Percentiles rank a stretch among this genome's conserved stretches.
Evolutionary conservation across 2,329 filamentous ascomycete species (phyloP).

Genomic region (Ceratocystis smalleyi): DNA sequence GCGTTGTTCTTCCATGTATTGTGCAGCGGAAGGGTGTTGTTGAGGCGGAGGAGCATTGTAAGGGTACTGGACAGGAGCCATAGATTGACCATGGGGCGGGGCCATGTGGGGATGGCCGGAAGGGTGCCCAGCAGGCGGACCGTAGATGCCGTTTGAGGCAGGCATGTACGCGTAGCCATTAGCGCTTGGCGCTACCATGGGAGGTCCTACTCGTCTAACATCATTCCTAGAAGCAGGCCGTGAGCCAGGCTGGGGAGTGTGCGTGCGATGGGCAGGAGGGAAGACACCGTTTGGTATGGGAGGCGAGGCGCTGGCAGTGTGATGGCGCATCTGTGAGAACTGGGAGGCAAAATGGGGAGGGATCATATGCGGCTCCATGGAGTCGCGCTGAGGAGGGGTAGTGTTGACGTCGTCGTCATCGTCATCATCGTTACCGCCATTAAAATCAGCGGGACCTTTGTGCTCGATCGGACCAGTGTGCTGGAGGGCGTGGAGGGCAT

Average conservation of each 20-base stretch:
- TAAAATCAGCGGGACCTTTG: conserved; percentile 87
- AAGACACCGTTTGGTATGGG: conserved; percentile 61
- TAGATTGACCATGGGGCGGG: conserved; percentile 3
- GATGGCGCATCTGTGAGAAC: conserved; percentile 68
- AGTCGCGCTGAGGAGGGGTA: conserved; percentile 55
- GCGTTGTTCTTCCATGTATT: conserved; percentile 62
- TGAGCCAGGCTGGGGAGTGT: conserved; percentile 20
- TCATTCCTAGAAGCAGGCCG: conserved; percentile 20
- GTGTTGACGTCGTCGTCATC: conserved; percentile 62
- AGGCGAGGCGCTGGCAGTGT: conserved; percentile 73
- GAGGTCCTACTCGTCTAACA: conserved; percentile 25
- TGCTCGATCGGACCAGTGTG: conserved; percentile 89
- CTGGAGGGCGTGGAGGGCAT: conserved; percentile 30
- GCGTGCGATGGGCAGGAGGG: conserved; percentile 25
- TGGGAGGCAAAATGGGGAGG: conserved; percentile 56
- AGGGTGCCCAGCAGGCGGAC: conserved; percentile 18
- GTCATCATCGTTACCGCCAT: conserved; percentile 73
- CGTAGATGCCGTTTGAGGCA: conserved; percentile 22
- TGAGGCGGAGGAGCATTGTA: conserved; percentile 22
- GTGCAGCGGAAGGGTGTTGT: conserved; percentile 38
- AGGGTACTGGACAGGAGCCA: conserved; percentile 19
- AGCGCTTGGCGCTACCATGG: conserved; percentile 19
- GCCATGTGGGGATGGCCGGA: conserved; percentile 5
- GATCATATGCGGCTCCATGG: conserved; percentile 43
- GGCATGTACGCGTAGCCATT: conserved; percentile 18